Base-by-base conservation (phyloP, 257 asterid genomes). In the Nicotiana benthamiana region DNA sequence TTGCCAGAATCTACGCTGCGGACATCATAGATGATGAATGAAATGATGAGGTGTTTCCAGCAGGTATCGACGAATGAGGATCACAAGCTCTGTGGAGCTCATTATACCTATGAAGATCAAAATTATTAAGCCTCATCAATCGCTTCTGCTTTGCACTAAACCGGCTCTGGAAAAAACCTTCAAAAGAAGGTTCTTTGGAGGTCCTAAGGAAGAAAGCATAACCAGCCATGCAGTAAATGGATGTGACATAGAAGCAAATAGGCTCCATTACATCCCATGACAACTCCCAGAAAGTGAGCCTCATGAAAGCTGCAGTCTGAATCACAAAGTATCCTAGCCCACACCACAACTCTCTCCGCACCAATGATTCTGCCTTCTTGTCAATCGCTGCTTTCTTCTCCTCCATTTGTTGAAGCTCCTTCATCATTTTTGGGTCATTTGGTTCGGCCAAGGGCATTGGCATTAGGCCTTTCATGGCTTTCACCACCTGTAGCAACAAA, bases 181-280 rank as follows among this genome's bases (percentile, higher is more conserved):
- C 97, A 54, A 92, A 93, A 1, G 97, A 87, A 0, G 98, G 98
- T 81, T 93, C 98, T 28, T 80, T 91, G 1, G 93, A 85, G 0
- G 98, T 95, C 60, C 91, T 82, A 1, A 95, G 85, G 88, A 93
- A 95, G 88, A 91, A 95, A 1, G 90, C 89, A 13, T 93, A 93
- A n/a, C 92, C 93, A 57, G 90, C 95, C 97, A 92, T 93, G 89
- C 90, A 93, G 57, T 95, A 90, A 3, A 86, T 16, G 2, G 98
- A 91, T 2, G 98, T 89, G 1, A 92, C 93, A 3, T 87, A 93
- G 89, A 95, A 95, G 88, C 98, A 95, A 51, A 95, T 91, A 0
- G 98, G 98, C 78, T 95, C 98, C 98, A 95, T 95, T 1, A 95
- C 98, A 78, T 95, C 98, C 98, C 98, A 95, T 0, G 98, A 36